These are phyloP conservation scores for Mycena galericulata DNA, from an alignment of 768 basidiomycete species.

Conservation along the genomic window DNA sequence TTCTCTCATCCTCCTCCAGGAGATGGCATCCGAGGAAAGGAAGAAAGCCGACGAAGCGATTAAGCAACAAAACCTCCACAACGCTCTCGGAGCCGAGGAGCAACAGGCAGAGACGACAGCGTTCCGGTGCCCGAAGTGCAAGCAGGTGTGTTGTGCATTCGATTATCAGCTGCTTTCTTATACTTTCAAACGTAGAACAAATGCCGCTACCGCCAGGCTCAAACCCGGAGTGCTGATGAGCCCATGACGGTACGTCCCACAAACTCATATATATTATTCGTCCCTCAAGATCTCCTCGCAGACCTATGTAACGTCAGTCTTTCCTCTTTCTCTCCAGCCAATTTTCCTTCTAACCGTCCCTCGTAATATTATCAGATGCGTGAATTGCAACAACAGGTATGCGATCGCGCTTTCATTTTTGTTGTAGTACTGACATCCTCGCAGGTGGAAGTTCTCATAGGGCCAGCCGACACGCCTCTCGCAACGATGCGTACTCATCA, in stretches of 20 bases:
- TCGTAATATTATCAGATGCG: constrained; percentile 58
- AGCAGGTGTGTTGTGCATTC: constrained; percentile 67
- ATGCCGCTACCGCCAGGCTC: constrained; percentile 94
- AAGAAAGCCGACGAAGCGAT: constrained; percentile 88
- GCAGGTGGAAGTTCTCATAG: constrained; percentile 76
- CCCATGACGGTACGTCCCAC: constrained; percentile 88
- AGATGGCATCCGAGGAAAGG: constrained; percentile 96
- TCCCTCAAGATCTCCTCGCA: constrained; percentile 42
- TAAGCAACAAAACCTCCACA: constrained; percentile 87
- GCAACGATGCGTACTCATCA: no score
- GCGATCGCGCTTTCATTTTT: background rate
- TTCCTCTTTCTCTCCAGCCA: constrained; percentile 17
- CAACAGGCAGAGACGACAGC: constrained; percentile 96
- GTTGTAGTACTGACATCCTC: background rate
- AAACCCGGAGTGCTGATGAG: constrained; percentile 97
- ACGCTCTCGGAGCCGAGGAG: constrained; percentile 90
- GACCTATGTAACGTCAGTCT: constrained; percentile 88
- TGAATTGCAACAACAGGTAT: constrained; percentile 72
- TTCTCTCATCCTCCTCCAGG: constrained; percentile 56
- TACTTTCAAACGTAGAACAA: constrained; percentile 63
- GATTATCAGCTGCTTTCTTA: constrained; percentile 16
- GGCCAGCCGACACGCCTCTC: no score
- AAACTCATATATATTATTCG: background rate
- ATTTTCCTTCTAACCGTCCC: background rate
- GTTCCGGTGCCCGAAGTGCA: constrained; percentile 97